Base-by-base conservation (phyloP, 768 basidiomycete genomes). In the Boletus subparvulus region DNA sequence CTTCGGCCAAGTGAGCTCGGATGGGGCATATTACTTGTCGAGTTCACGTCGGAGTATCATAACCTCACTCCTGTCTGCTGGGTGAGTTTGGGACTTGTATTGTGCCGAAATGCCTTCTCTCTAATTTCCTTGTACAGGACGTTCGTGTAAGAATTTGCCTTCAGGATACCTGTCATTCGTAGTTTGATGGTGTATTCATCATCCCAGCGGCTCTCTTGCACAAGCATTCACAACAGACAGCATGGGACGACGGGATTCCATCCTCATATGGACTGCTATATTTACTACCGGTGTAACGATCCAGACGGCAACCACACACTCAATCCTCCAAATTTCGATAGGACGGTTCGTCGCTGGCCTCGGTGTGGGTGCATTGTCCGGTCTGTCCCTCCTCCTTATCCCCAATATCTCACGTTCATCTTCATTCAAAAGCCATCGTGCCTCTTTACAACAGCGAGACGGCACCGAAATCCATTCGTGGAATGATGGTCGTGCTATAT, bases 371-470 rank as follows among this genome's bases (percentile, higher is more conserved):
- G 60, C 60, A 47, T 50, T 61, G 45, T 61, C 59, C 4, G 59
- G 59, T 61, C 30, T 11, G 50, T 26, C 19, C 35, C 37, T 32
- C 37, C 6, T 30, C 8, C 35, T 39, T 36, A 39, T 45, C 26
- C 30, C 26, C 30, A 48, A 8, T 26, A 32, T 32, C 17, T n/a
- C 40, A 39, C 30, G 33, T 41, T 52, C 50, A 35, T 32, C 17
- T 32, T 53, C 39, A 33, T 37, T n/a, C 14, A 21, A 56, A 78
- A 80, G 80, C 78, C 35, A 81, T 83, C 50, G 81, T 84, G 6
- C 81, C 82, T 65, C 78, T 90, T 9, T 92, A 90, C 69, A 89
- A 87, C 61, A 87, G 88, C 32, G 88, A 91, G 72, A 87, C 87
- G 0, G 82, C 88, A 0, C 90, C 90, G 0, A 88, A 88, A 65